Base-by-base conservation (phyloP, 2,329 filamentous ascomycete species). In the Cytospora schulzeri region DNA sequence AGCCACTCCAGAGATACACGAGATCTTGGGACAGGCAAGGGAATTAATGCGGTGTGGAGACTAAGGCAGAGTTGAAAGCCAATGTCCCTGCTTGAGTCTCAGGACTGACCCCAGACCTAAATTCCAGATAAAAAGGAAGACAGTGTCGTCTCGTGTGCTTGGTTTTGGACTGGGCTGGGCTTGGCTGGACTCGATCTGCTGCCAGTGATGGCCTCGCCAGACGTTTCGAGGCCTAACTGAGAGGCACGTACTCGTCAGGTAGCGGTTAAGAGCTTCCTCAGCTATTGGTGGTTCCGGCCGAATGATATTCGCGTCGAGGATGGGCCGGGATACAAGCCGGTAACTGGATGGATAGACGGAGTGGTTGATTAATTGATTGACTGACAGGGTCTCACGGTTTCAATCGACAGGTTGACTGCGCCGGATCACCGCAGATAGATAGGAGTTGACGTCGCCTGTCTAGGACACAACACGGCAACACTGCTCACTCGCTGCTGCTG, bases 1-100 rank as follows among this genome's bases (percentile, higher is more conserved):
- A 54, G 48, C 28, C 45, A 33, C 26, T 51, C 22, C 24, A 24
- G 41, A 55, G 58, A 48, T 31, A 57, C 57, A 52, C 59, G 52
- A 48, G 38, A 53, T 48, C 29, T 55, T 62, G 62, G 33, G 54
- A 65, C 22, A 57, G 55, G 56, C 48, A 58, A 65, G 29, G 53
- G 17, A 52, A 62, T n/a, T 17, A 26, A 28, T 56, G 62, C 29
- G 45, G 41, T 55, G 65, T 65, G 65, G 58, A 53, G 29, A 64
- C 35, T 48, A 56, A 50, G 52, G 48, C 59, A 61, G 28, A 33
- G 51, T 52, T 55, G 59, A 35, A 52, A 31, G 48, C 17, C 53
- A 58, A 60, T 35, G 54, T 54, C 60, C 57, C 61, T 41, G 45
- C 57, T 41, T 41, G 4, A 35, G 33, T 45, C n/a, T 28, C 54